phyloP scores from a whole-genome alignment of 768 basidiomycete genomes.

The Daedaleopsis nitida region DNA sequence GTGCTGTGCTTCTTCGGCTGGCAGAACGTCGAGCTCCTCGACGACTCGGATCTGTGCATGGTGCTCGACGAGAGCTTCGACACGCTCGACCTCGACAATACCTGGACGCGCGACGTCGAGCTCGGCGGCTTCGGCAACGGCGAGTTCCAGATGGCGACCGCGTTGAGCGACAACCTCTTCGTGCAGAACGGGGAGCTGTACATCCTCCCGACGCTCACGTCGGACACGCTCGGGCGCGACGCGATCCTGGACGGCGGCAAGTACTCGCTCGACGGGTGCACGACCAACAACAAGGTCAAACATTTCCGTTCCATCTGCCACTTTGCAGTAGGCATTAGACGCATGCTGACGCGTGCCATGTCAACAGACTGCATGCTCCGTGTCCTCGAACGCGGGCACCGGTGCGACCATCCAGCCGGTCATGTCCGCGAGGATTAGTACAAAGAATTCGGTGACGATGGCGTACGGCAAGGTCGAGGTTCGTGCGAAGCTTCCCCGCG shows the following conservation, averaged over 20 bases:
- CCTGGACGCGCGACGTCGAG: slow-evolving; percentile 52
- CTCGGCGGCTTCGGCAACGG: slow-evolving; percentile 59
- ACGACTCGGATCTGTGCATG: slow-evolving; percentile 39
- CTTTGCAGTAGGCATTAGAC: neutral
- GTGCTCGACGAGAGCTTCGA: slow-evolving; percentile 54
- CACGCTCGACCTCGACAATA: slow-evolving; percentile 42
- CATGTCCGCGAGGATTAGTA: slow-evolving; percentile 55
- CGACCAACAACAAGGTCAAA: slow-evolving; percentile 17
- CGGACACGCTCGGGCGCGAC: slow-evolving; percentile 45
- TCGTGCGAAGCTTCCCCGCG: slow-evolving; percentile 45
- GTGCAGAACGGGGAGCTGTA: slow-evolving; percentile 53
- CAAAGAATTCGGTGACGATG: slow-evolving; percentile 48
- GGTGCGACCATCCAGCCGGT: slow-evolving; percentile 52
- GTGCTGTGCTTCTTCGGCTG: slow-evolving; percentile 50
- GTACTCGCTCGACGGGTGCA: slow-evolving; percentile 22
- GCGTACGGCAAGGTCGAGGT: slow-evolving; percentile 61
- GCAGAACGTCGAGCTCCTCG: slow-evolving; percentile 39
- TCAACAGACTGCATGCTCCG: slow-evolving; percentile 46
- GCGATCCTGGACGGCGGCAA: slow-evolving; percentile 36
- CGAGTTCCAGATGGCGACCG: slow-evolving; percentile 60
- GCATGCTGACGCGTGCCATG: slow-evolving; percentile 9
- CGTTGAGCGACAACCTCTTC: slow-evolving; percentile 41
- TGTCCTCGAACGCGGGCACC: slow-evolving; percentile 32
- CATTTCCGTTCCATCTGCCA: neutral
- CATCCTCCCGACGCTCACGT: slow-evolving; percentile 61